These are phyloP conservation scores for Sporothrix luriei DNA, from an alignment of 2,329 filamentous ascomycete genomes.

Conservation along the genomic window DNA sequence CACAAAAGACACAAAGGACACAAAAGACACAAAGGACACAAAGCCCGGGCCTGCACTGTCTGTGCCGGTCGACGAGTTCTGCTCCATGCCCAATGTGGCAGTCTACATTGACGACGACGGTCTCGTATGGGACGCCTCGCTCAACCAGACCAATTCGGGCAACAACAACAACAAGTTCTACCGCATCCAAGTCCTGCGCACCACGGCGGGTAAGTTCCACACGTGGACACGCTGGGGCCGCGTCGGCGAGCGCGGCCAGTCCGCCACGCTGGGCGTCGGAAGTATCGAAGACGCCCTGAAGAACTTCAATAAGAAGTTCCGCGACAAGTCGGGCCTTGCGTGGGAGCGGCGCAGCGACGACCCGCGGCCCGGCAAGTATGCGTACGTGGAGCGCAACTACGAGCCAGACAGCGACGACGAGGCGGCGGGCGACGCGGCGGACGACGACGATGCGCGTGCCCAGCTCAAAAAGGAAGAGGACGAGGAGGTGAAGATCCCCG, in stretches of 20 bases:
- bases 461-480: conserved; percentile 43
- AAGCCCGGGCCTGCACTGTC: conserved; percentile 35
- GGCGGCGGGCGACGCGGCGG: conserved; percentile 43
- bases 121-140: conserved; percentile 74
- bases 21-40: background rate
- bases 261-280: conserved; percentile 48
- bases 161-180: conserved; percentile 86
- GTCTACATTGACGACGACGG: conserved; percentile 69
- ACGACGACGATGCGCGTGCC: conserved; percentile 33
- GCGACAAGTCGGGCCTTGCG: conserved; percentile 59
- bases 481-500: conserved; percentile 43
- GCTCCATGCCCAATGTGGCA: conserved; percentile 44
- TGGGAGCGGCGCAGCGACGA: conserved; percentile 58
- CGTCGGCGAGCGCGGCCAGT: conserved; percentile 64
- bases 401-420: conserved; percentile 65
- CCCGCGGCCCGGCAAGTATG: conserved; percentile 71
- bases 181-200: conserved; percentile 64
- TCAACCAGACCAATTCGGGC: conserved; percentile 74
- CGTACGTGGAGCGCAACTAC: conserved; percentile 79
- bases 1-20: background rate
- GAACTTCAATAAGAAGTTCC: conserved; percentile 64
- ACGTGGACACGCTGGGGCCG: conserved; percentile 83
- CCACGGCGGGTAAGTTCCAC: conserved; percentile 49
- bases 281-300: conserved; percentile 49
- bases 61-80: conserved; percentile 57